These are phyloP conservation scores for Yarrowia sp. DNA, from an alignment of 805 yeast genomes.

Conservation along the genomic window DNA sequence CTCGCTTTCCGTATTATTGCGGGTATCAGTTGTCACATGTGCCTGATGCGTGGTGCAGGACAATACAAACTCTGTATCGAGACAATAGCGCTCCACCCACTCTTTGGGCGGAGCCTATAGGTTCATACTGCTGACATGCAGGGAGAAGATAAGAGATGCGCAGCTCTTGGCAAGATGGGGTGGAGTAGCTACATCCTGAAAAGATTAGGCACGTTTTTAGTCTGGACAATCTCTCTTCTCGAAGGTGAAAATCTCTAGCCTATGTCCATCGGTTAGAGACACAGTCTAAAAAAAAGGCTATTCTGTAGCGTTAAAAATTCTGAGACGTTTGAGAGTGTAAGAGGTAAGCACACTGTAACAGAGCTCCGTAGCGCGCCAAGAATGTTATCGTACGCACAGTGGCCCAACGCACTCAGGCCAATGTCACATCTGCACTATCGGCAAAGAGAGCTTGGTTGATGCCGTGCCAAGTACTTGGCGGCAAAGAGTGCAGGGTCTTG, in stretches of 20 bases:
- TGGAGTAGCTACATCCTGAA: no score
- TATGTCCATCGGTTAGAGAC: background rate
- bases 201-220: no score
- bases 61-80: slow-evolving; percentile 2
- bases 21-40: slow-evolving; percentile 11
- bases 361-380: no score
- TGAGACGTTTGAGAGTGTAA: background rate
- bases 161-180: background rate
- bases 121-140: background rate
- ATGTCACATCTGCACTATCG: background rate
- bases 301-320: background rate
- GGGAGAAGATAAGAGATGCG: slow-evolving; percentile 9
- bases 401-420: background rate
- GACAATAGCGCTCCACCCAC: slow-evolving; percentile 3
- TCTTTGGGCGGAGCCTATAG: background rate
- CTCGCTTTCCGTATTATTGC: background rate
- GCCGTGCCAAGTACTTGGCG: slow-evolving; percentile 21
- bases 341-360: no score
- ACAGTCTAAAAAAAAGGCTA: background rate
- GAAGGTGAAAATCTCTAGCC: no score
- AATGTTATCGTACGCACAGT: no score
- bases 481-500: background rate
- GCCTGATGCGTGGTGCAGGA: background rate
- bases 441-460: background rate
- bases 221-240: no score